Percentiles rank a stretch among this genome's conserved stretches.
Conservation (phyloP, 306 rosid genomes). For the Medicago lupulina region DNA sequence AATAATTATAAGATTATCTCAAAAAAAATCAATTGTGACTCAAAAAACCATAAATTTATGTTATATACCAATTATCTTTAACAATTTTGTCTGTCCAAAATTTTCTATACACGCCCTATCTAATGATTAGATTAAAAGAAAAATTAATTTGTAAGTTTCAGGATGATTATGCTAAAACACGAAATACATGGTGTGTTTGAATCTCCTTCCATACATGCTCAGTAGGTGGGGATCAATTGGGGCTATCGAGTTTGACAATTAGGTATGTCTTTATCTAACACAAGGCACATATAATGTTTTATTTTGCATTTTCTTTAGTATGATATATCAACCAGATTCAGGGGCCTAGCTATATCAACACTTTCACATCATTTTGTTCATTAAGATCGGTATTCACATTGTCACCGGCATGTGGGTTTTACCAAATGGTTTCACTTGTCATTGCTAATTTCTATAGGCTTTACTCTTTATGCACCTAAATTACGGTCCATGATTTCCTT, state of each 20-base stretch:
- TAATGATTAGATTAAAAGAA: too few relatives aligned
- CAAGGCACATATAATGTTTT: neutral
- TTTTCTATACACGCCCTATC: too few relatives aligned
- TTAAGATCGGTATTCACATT: constrained; percentile 11
- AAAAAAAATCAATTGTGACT: too few relatives aligned
- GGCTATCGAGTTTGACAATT: constrained; percentile 23
- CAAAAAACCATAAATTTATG: too few relatives aligned
- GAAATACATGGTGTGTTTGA: neutral
- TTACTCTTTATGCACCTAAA: constrained; percentile 30
- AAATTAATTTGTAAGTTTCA: too few relatives aligned
- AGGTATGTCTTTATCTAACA: constrained; percentile 25
- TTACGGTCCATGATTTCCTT: constrained; percentile 31
- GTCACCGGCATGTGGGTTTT: neutral
- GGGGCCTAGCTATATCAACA: neutral
- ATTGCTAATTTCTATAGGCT: constrained; percentile 9
- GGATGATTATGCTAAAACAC: neutral
- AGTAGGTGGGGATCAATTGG: constrained; percentile 30
- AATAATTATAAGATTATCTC: too few relatives aligned
- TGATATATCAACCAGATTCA: neutral
- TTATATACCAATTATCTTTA: too few relatives aligned
- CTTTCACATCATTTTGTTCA: constrained; percentile 42
- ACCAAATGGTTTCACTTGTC: constrained; percentile 27
- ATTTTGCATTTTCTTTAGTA: constrained; percentile 7
- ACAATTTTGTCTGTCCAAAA: too few relatives aligned
- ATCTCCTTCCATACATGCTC: constrained; percentile 10